phyloP scores from a whole-genome alignment of 2,329 filamentous ascomycete genomes.

The Pseudogymnoascus sp. region DNA sequence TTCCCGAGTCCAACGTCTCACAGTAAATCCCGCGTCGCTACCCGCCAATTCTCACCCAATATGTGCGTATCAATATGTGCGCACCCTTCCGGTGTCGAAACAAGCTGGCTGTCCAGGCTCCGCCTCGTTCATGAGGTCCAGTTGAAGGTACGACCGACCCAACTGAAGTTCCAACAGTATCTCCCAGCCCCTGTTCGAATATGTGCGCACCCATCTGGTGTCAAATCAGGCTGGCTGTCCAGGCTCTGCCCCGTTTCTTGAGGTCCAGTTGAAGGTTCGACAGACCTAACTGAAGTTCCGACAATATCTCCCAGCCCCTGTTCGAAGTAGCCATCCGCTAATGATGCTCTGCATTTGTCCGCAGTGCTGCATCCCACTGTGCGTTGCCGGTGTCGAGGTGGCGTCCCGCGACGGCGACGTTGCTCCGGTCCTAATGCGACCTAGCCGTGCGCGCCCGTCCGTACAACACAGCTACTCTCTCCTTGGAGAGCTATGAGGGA shows the following conservation, averaged over 20 bases:
- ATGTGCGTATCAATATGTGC: background rate
- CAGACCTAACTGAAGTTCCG: background rate
- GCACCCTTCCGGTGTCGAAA: background rate
- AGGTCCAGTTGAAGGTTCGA: background rate
- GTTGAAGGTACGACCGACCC: background rate
- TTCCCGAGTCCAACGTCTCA: background rate
- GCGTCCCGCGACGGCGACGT: background rate
- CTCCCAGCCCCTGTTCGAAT: background rate
- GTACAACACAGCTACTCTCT: background rate
- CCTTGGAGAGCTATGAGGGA: constrained; percentile 4
- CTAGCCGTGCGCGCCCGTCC: background rate
- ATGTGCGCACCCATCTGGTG: background rate
- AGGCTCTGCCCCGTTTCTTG: background rate
- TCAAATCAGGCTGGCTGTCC: background rate
- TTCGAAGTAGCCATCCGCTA: constrained; percentile 1
- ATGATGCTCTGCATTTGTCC: background rate
- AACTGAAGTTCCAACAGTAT: constrained; percentile 5
- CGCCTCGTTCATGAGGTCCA: background rate
- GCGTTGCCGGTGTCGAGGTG: background rate
- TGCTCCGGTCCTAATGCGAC: background rate
- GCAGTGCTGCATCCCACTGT: background rate
- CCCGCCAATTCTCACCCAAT: background rate
- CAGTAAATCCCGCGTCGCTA: background rate
- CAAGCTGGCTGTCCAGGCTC: background rate
- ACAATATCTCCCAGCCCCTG: background rate